Evolutionary conservation across 768 basidiomycete species (phyloP).

Genomic region (Zangia roseola): DNA sequence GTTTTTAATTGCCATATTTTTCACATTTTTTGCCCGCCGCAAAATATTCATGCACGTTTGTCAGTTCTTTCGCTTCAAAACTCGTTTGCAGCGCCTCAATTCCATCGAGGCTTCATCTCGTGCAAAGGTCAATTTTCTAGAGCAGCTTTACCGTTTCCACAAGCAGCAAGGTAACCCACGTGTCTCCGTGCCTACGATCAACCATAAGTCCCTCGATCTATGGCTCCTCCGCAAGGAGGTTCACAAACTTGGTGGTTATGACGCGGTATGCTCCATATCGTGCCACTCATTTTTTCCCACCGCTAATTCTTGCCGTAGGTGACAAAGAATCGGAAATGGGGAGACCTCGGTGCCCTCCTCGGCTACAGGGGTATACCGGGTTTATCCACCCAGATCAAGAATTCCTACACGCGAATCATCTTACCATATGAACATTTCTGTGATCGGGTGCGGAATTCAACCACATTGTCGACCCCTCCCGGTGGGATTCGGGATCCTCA

Average conservation of each 20-base stretch:
- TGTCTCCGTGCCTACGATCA: constrained; percentile 91
- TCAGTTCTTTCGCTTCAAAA: constrained; percentile 90
- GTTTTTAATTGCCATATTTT: constrained; percentile 33
- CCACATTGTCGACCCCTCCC: constrained; percentile 40
- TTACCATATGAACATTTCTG: constrained; percentile 95
- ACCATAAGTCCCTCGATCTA: constrained; percentile 88
- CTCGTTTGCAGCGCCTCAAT: constrained; percentile 90
- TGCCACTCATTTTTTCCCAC: constrained; percentile 16
- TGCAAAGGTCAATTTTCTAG: constrained; percentile 95
- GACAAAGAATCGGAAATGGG: constrained; percentile 83
- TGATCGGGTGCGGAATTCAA: constrained; percentile 68
- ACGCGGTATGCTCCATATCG: constrained; percentile 56
- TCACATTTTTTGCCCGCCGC: constrained; percentile 17
- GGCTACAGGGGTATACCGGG: constrained; percentile 83
- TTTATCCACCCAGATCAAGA: constrained; percentile 84
- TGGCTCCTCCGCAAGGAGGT: constrained; percentile 95
- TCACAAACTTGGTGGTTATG: constrained; percentile 82
- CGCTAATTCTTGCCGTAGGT: constrained; percentile 53
- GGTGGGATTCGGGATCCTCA: constrained; percentile 46
- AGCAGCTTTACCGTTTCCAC: constrained; percentile 95
- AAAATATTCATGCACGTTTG: constrained; percentile 27
- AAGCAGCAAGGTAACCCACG: constrained; percentile 91
- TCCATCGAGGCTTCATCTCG: constrained; percentile 96
- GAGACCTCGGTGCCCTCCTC: constrained; percentile 75
- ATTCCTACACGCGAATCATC: constrained; percentile 87